Evolutionary conservation across 2,329 filamentous ascomycete species (phyloP), one percentile per base, ranked within the genome.

Genomic region (Aspergillus candidus): DNA sequence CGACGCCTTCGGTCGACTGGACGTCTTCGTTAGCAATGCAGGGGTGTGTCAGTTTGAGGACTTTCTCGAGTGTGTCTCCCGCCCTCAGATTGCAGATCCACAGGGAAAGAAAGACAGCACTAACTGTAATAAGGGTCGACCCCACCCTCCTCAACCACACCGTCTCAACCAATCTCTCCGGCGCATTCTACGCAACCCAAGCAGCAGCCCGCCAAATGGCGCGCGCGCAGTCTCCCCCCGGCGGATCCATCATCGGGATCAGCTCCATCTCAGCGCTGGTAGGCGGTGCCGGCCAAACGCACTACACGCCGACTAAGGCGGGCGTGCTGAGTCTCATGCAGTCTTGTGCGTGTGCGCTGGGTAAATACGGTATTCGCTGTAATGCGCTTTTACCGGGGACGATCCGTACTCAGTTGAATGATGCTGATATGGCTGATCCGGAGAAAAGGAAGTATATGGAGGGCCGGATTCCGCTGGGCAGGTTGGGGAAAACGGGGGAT

Each of bases 291-390:
- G 72, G 76, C 37, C 88, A 94, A 70, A 83, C 80, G 18, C 88
- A 94, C 62, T 94, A 94, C 68, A 94, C 88, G 12, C 86, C 88
- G 8, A 94, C 88, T 12, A 94, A 94, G 67, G 88, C 88, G 0
- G 88, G 87, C 2, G 77, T 94, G 3, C 62, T 87, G 32, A 86
- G 80, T 37, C 73, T 94, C 35, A 93, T 94, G 79, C 88, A 94
- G 71, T 88, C 83, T 52, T 82, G 80, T 32, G 88, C 88, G 0
- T 84, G 87, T 30, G 86, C 88, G 7, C 67, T 94, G 35, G 88
- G 88, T 0, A 77, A 79, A 58, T 78, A 93, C 63, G 73, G 75
- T 4, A 89, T 94, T 43, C 70, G 88, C 41, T 94, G 88, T 63
- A 94, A 94, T 63, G 87, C 88, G 1, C 67, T 94, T 43, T 68